These are phyloP conservation scores for Fusarium avenaceum DNA, from an alignment of 2,329 filamentous ascomycete species.

Conservation along the genomic window DNA sequence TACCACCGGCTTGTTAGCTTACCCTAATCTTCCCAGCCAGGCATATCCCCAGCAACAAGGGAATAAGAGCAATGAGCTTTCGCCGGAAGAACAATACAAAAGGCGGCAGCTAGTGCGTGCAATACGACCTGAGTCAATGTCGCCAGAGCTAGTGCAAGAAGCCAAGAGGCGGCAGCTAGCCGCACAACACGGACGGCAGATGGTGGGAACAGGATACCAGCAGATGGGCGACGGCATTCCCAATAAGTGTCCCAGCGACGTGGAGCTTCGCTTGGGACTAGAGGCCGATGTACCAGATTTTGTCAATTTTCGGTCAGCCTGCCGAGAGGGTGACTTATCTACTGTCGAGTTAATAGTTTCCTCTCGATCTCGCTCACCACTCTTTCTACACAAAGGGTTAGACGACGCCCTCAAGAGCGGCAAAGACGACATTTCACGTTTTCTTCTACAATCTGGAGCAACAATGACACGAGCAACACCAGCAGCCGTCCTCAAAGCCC, in stretches of 20 bases:
- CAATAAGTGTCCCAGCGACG: background rate
- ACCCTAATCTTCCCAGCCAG: background rate
- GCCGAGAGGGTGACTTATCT: constrained; percentile 24
- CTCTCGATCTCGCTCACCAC: background rate
- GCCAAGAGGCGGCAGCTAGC: background rate
- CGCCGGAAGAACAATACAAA: background rate
- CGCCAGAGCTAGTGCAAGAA: background rate
- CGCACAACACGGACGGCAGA: background rate
- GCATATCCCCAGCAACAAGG: background rate
- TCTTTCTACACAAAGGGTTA: background rate
- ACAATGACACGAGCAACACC: constrained; percentile 27
- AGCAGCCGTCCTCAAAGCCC: constrained; percentile 10
- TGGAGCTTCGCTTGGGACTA: background rate
- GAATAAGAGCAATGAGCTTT: background rate
- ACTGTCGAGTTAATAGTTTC: constrained; percentile 1
- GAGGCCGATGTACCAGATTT: constrained; percentile 1
- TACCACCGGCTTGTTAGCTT: background rate
- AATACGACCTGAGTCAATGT: background rate
- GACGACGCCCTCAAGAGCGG: constrained; percentile 10
- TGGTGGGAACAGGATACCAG: background rate
- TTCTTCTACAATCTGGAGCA: constrained; percentile 20
- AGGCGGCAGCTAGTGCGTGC: background rate
- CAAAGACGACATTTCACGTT: constrained; percentile 21
- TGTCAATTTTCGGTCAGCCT: constrained; percentile 23
- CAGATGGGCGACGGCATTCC: background rate